Percentiles rank a stretch among this genome's conserved stretches.
These are phyloP conservation scores for Dichotomopilus funicola DNA, from an alignment of 2,329 filamentous ascomycete species.

Conservation along the genomic window DNA sequence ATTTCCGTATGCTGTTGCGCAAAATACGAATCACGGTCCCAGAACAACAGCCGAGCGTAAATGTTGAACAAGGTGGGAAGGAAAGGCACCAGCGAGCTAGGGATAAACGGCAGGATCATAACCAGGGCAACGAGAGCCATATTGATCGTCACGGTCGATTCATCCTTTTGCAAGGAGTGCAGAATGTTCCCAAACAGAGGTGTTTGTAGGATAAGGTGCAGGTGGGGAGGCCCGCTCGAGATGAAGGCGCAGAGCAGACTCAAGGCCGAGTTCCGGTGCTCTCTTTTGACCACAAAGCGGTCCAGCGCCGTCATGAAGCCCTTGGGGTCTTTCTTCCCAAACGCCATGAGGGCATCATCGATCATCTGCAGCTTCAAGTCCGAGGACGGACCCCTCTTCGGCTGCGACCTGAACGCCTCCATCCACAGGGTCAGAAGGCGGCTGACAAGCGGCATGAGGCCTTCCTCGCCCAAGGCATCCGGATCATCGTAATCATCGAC, in stretches of 20 bases:
- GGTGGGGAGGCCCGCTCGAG: slow-evolving; percentile 68
- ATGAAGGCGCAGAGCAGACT: slow-evolving; percentile 67
- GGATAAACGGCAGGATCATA: slow-evolving; percentile 79
- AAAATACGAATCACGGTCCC: slow-evolving; percentile 53
- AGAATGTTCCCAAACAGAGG: slow-evolving; percentile 65
- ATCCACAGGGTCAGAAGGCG: slow-evolving; percentile 54
- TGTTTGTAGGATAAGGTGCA: slow-evolving; percentile 67
- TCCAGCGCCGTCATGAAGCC: slow-evolving; percentile 62
- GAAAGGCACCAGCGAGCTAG: slow-evolving; percentile 60
- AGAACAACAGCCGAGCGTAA: slow-evolving; percentile 73
- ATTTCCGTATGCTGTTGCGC: slow-evolving; percentile 34
- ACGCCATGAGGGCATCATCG: slow-evolving; percentile 48
- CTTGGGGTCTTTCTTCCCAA: slow-evolving; percentile 63
- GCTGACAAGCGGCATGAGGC: slow-evolving; percentile 46
- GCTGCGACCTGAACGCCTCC: slow-evolving; percentile 37
- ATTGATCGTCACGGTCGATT: slow-evolving; percentile 70
- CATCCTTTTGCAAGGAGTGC: slow-evolving; percentile 68
- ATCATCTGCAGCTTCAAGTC: slow-evolving; percentile 45
- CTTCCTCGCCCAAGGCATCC: slow-evolving; percentile 34
- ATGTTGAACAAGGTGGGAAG: slow-evolving; percentile 73
- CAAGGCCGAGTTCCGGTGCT: slow-evolving; percentile 57
- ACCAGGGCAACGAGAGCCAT: slow-evolving; percentile 67
- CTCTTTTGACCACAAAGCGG: slow-evolving; percentile 56
- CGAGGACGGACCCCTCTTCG: slow-evolving; percentile 31
- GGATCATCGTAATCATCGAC: slow-evolving; percentile 54